Evolutionary conservation across 1,139 yeast genomes (phyloP).

Genomic region (Candida sanyaensis): DNA sequence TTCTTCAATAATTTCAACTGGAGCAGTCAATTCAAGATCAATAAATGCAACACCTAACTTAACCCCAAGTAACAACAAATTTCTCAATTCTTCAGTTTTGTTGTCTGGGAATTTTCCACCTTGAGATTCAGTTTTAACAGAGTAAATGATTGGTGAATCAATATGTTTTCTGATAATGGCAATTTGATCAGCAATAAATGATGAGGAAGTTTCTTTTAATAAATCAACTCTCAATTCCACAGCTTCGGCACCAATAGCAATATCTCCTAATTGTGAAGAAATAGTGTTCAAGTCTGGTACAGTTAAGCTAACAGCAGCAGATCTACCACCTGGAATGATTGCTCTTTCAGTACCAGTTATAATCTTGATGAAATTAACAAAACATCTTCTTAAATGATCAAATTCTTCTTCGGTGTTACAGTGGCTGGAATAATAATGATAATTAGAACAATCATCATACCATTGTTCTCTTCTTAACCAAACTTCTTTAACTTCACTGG

Average conservation of each 20-base stretch:
- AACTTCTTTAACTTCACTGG: slow-evolving; percentile 75
- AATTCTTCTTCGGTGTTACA: slow-evolving; percentile 61
- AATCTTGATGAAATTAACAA: slow-evolving; percentile 57
- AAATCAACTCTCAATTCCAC: slow-evolving; percentile 83
- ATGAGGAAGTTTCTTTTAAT: slow-evolving; percentile 49
- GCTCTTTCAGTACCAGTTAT: slow-evolving; percentile 59
- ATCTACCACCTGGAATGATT: slow-evolving; percentile 54
- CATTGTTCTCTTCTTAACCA: slow-evolving; percentile 81
- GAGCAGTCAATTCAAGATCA: slow-evolving; percentile 53
- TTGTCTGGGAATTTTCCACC: slow-evolving; percentile 72
- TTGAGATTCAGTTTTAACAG: slow-evolving; percentile 75
- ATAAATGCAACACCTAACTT: slow-evolving; percentile 63
- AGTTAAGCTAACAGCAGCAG: slow-evolving; percentile 75
- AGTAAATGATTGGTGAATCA: slow-evolving; percentile 77
- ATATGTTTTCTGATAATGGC: slow-evolving; percentile 63
- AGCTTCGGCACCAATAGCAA: slow-evolving; percentile 70
- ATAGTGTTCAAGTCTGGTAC: slow-evolving; percentile 53
- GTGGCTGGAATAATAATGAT: slow-evolving; percentile 75
- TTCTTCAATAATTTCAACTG: slow-evolving; percentile 30
- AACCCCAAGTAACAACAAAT: slow-evolving; percentile 61
- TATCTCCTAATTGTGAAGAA: slow-evolving; percentile 46
- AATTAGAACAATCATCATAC: slow-evolving; percentile 82
- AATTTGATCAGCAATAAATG: slow-evolving; percentile 72
- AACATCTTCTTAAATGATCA: slow-evolving; percentile 56
- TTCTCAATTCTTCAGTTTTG: slow-evolving; percentile 53